Evolutionary conservation across 2,329 filamentous ascomycete genomes (phyloP), one percentile per base, ranked within the genome.

Genomic region (Ceratocystis variospora): DNA sequence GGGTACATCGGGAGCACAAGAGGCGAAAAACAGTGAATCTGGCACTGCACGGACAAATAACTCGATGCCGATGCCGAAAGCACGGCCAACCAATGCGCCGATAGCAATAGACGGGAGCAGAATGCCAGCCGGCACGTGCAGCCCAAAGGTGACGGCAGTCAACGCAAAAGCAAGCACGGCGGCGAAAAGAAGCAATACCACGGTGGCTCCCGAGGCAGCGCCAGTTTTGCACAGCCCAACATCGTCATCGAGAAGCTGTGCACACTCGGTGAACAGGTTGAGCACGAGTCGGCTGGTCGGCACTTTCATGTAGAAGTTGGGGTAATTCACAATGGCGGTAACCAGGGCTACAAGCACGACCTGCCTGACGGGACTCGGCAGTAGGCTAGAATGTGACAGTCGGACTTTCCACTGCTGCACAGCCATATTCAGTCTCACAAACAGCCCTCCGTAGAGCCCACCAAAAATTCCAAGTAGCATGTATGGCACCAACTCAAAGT

Each of bases 71-170:
- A 96, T 90, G 46, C 94, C 94, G 19, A 97, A 80, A 12, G 92
- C 91, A 48, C 94, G 88, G 28, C 94, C 94, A 65, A 88, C 89
- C 5, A 97, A 81, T 8, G 93, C 94, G 33, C 94, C 94, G 67
- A 99, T 93, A 57, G 93, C 91, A 85, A 99, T 94, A 12, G 93
- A 96, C 1, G 94, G 94, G 1, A 99, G 82, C 68, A 99, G 91
- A 70, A 99, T 96, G 59, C 94, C 94, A 1, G 94, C 93, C 7
- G 94, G 94, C 62, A 99, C 90, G 71, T 96, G 89, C 5, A 97
- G 82, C 55, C 94, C 94, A 73, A 99, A 99, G 0, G 93, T 97
- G 69, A 96, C 81, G 66, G 87, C 85, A 10, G 93, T 86, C 15
- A 99, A 83, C 70, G 92, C 81, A 76, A 96, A 93, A 67, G 91